phyloP scores from a whole-genome alignment of 1,139 yeast species.

The Geotrichum candidum region DNA sequence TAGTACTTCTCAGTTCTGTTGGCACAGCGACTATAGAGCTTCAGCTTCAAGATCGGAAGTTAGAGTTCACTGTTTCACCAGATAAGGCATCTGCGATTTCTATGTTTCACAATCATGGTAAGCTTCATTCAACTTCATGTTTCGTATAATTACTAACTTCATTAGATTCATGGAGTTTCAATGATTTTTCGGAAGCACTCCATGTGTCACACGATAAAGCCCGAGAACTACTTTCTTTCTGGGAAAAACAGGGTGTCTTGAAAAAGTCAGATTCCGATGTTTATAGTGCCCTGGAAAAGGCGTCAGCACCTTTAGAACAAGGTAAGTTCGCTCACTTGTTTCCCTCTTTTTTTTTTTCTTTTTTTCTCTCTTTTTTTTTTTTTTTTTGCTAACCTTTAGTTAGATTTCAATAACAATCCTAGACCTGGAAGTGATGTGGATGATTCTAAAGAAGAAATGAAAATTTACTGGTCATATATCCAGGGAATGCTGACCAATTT shows the following conservation, averaged over 20 bases:
- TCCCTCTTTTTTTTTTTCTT: conserved; percentile 14
- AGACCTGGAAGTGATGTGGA: conserved; percentile 19
- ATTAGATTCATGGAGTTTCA: conserved; percentile 10
- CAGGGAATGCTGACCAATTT: conserved; percentile 52
- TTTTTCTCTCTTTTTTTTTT: conserved; percentile 32
- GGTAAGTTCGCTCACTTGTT: conserved; percentile 26
- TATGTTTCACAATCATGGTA: conserved; percentile 43
- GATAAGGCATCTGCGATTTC: conserved; percentile 63
- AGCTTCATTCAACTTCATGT: conserved; percentile 3
- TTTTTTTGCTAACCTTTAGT: conserved; percentile 32
- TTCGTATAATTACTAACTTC: background rate
- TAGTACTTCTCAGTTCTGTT: conserved; percentile 52
- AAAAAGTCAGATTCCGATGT: conserved; percentile 20
- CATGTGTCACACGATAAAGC: conserved; percentile 29
- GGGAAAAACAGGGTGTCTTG: conserved; percentile 13
- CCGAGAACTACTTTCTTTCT: conserved; percentile 9
- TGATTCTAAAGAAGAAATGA: conserved; percentile 36
- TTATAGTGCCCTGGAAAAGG: conserved; percentile 28
- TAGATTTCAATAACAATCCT: background rate
- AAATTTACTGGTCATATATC: conserved; percentile 45
- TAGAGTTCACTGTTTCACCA: conserved; percentile 52
- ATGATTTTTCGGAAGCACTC: conserved; percentile 21
- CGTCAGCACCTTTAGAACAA: conserved; percentile 29
- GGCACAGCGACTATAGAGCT: conserved; percentile 62
- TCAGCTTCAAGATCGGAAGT: conserved; percentile 42